Evolutionary conservation across 371 early-diverging fungal species (phyloP).

Genomic region (Syncephalastrum contaminatum): DNA sequence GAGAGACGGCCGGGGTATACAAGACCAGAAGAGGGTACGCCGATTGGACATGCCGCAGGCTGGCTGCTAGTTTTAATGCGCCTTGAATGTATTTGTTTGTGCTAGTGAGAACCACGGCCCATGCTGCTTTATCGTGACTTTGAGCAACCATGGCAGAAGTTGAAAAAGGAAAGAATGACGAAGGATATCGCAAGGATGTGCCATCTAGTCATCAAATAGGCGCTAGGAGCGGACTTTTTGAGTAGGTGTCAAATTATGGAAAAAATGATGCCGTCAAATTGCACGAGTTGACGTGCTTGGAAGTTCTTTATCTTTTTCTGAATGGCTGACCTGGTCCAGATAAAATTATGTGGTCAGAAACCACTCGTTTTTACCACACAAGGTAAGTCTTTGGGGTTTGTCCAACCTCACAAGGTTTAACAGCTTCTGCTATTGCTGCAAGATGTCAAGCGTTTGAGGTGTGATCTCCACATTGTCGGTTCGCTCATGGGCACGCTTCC

Average conservation of each 20-base stretch:
- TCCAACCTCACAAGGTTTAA: background rate
- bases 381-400: slow-evolving; percentile 11
- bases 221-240: no score
- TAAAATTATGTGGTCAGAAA: slow-evolving; percentile 13
- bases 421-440: background rate
- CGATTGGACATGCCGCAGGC: slow-evolving; percentile 59
- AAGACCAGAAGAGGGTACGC: slow-evolving; percentile 62
- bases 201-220: no score
- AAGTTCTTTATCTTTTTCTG: background rate
- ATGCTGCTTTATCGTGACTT: slow-evolving; percentile 10
- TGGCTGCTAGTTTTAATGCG: slow-evolving; percentile 25
- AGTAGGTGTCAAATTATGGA: background rate
- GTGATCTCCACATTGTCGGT: slow-evolving; percentile 54
- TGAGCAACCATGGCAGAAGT: no score
- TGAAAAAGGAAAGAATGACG: background rate
- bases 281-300: background rate
- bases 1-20: slow-evolving; percentile 47
- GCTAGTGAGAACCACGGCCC: slow-evolving; percentile 17
- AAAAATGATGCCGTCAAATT: slow-evolving; percentile 3
- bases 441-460: slow-evolving; percentile 45
- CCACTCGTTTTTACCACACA: slow-evolving; percentile 16
- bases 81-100: slow-evolving; percentile 18
- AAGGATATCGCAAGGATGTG: no score
- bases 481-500: slow-evolving; percentile 54
- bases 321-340: background rate